Percentiles rank a stretch among this genome's conserved stretches.
Evolutionary conservation across 2,329 filamentous ascomycete species (phyloP).

Genomic region (Arachnomyces sp.): DNA sequence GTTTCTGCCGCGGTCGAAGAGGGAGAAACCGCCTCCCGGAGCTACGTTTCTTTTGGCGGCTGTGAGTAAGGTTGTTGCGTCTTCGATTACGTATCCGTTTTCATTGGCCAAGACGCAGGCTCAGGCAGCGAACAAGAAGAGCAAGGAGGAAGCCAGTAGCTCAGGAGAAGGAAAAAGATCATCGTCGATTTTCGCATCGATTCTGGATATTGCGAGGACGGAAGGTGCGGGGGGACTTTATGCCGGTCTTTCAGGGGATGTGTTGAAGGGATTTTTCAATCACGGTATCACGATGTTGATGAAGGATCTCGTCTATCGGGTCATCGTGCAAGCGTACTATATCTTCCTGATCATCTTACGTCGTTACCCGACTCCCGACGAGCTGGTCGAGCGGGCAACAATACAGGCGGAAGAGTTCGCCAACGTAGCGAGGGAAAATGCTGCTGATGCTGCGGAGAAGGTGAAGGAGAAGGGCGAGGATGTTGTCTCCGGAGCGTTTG

Average conservation of each 20-base stretch:
- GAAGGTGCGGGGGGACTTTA: conserved; percentile 68
- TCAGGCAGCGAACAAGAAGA: too few relatives aligned
- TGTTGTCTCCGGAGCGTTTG: conserved; percentile 16
- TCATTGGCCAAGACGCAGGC: conserved; percentile 75
- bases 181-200: conserved; percentile 55
- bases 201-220: conserved; percentile 49
- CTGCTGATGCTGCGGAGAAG: conserved; percentile 27
- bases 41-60: conserved; percentile 64
- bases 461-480: conserved; percentile 22
- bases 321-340: conserved; percentile 67
- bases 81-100: conserved; percentile 74
- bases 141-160: conserved; percentile 22
- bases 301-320: conserved; percentile 67
- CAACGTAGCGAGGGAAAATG: conserved; percentile 32
- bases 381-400: conserved; percentile 32
- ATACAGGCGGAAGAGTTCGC: conserved; percentile 35
- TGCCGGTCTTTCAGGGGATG: conserved; percentile 65
- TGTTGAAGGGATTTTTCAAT: conserved; percentile 75
- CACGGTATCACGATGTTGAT: conserved; percentile 83
- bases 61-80: conserved; percentile 69
- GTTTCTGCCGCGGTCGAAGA: conserved; percentile 48
- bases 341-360: conserved; percentile 46
- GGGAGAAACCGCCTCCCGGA: conserved; percentile 45
- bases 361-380: conserved; percentile 37
- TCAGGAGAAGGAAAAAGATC: conserved; percentile 21